Evolutionary conservation across 129 eudicot genomes (phyloP), one percentile per base, ranked within the genome.

Genomic region (Tagetes patula): DNA sequence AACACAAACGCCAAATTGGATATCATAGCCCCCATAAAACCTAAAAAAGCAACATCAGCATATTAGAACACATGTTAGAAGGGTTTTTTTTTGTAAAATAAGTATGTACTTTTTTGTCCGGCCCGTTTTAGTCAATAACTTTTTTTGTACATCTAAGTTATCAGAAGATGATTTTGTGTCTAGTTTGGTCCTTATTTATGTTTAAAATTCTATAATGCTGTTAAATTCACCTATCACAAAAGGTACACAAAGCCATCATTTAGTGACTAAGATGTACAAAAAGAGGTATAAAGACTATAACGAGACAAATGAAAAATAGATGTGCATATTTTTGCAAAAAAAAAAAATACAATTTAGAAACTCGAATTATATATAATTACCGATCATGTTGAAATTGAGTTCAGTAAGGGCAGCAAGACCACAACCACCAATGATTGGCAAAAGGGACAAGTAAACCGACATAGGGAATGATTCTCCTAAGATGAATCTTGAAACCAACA

Each of bases 401-500:
- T 88, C 96, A 6, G 91, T 86, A 30, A 70, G 84, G 27, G 96
- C 96, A 0, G 96, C 78, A 60, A 88, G 88, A 37, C 87, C 96
- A 68, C 96, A 88, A 47, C 96, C 91, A 60, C 96, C 96, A 13
- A 88, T 88, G 48, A 88, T 88, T 6, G 96, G 91, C 61, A 80
- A 0, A 41, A 88, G 83, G 13, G 96, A 88, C 50, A 88, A 78
- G 77, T 87, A 88, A 9, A 88, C 91, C 20, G 91, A 79, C 37
- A 55, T 4, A 0, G 91, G 83, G 67, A 88, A 88, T 46, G 84
- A 65, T 68, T 88, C 96, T 3, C 96, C 91, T 31, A 88, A 54
- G 30, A 88, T 27, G 52, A 86, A 84, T 7, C 85, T 75, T 38
- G 96, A 88, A 42, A 88, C 96, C 80, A 85, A 71, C 48, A 85